These are phyloP conservation scores for Kodamaea laetipori DNA, from an alignment of 805 yeast genomes.

Conservation along the genomic window DNA sequence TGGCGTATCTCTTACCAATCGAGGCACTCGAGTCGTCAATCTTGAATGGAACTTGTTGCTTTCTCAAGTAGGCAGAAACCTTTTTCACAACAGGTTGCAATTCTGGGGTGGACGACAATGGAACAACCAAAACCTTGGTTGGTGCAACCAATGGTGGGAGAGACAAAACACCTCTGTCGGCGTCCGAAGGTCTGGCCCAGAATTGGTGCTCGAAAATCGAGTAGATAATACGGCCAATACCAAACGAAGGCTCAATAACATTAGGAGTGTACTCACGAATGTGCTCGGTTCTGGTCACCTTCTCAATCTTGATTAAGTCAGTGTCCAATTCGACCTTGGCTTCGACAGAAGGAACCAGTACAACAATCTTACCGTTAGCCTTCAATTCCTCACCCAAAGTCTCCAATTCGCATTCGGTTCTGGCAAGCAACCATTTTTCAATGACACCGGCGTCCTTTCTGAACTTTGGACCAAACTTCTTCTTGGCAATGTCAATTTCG, in stretches of 20 bases:
- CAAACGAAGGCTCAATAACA: slow-evolving; percentile 98
- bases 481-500: slow-evolving; percentile 88
- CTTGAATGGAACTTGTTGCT: slow-evolving; percentile 87
- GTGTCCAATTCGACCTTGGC: slow-evolving; percentile 70
- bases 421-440: slow-evolving; percentile 71
- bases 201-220: slow-evolving; percentile 89
- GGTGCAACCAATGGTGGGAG: slow-evolving; percentile 97
- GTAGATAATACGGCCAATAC: slow-evolving; percentile 96
- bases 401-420: slow-evolving; percentile 86
- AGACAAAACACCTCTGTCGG: slow-evolving; percentile 82
- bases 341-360: slow-evolving; percentile 65
- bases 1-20: slow-evolving; percentile 96
- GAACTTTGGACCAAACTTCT: slow-evolving; percentile 96
- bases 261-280: slow-evolving; percentile 94
- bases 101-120: slow-evolving; percentile 82
- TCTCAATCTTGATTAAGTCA: slow-evolving; percentile 71
- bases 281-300: slow-evolving; percentile 81
- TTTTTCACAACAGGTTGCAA: slow-evolving; percentile 73
- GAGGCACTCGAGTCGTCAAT: slow-evolving; percentile 97
- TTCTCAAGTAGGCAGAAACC: slow-evolving; percentile 71
- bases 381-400: slow-evolving; percentile 69
- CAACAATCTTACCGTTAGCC: slow-evolving; percentile 61
- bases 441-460: slow-evolving; percentile 95
- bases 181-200: slow-evolving; percentile 91
- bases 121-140: slow-evolving; percentile 93